Evolutionary conservation across 495 filamentous ascomycete species (phyloP).

Genomic region (Aspergillus campestris): DNA sequence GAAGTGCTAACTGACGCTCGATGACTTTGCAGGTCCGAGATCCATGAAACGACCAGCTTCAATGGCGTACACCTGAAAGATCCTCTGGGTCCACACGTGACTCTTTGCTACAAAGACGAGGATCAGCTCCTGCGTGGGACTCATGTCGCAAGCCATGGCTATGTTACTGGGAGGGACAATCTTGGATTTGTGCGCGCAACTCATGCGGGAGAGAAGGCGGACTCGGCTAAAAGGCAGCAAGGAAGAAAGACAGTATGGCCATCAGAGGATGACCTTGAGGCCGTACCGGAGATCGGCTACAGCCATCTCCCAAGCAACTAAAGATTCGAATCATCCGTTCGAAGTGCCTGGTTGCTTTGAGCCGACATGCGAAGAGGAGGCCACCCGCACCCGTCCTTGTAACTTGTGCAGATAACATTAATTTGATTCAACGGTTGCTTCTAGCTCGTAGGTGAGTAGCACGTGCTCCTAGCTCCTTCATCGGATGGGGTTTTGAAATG

Average conservation of each 20-base stretch:
- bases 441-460: too few species aligned
- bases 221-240: neutral
- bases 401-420: too few species aligned
- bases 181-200: neutral
- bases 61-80: conserved; percentile 7
- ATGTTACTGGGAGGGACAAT: neutral
- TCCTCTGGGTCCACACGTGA: neutral
- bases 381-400: too few species aligned
- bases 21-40: conserved; percentile 8
- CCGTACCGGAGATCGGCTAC: conserved; percentile 1
- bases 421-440: too few species aligned
- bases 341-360: conserved; percentile 12
- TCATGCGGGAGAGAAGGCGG: conserved; percentile 1
- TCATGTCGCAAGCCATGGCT: conserved; percentile 3
- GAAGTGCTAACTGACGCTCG: neutral
- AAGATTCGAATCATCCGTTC: conserved; percentile 4
- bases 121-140: neutral
- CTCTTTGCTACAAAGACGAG: conserved; percentile 3
- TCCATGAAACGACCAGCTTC: conserved; percentile 8
- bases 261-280: conserved; percentile 1
- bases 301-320: neutral
- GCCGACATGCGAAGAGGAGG: too few species aligned
- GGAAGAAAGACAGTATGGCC: conserved; percentile 1
- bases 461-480: too few species aligned
- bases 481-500: too few species aligned